Evolutionary conservation across 1,284 basidiomycete genomes (phyloP).

Genomic region (Ceratorhiza oryzae-sativae): DNA sequence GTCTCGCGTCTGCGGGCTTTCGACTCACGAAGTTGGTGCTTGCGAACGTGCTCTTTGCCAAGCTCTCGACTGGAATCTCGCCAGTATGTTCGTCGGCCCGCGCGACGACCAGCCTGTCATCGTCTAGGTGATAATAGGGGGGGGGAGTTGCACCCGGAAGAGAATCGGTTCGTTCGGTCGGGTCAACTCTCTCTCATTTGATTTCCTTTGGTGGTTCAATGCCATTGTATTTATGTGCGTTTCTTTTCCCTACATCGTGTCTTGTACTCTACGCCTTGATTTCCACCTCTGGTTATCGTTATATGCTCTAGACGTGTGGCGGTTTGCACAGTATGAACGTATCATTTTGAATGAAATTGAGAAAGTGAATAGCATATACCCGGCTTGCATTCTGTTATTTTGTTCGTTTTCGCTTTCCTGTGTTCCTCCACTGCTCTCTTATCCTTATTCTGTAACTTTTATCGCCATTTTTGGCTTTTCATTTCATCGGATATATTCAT

Average conservation of each 20-base stretch:
- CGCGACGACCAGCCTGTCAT: conserved; percentile 13
- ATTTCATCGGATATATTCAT: background rate
- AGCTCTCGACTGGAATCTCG: conserved; percentile 34
- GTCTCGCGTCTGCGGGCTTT: conserved; percentile 26
- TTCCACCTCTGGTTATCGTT: conserved; percentile 8
- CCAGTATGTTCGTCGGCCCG: conserved; percentile 28
- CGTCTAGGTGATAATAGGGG: conserved; percentile 2
- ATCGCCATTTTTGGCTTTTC: background rate
- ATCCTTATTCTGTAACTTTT: conserved; percentile 34
- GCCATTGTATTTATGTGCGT: conserved; percentile 3
- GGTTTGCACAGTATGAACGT: conserved; percentile 17
- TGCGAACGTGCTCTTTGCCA: conserved; percentile 35
- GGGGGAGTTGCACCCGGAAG: background rate
- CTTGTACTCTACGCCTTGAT: conserved; percentile 18
- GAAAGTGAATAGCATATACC: conserved; percentile 39
- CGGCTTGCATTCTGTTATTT: background rate
- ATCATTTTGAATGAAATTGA: conserved; percentile 29
- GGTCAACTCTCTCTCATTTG: background rate
- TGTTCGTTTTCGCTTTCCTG: background rate
- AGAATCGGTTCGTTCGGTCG: background rate
- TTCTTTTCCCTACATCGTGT: background rate
- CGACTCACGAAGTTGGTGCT: conserved; percentile 8
- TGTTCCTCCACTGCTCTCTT: background rate
- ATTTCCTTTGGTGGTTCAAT: conserved; percentile 7
- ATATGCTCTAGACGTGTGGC: conserved; percentile 28